Evolutionary conservation across 208 protist genomes (phyloP).

Genomic region (Zelonia costaricensis): DNA sequence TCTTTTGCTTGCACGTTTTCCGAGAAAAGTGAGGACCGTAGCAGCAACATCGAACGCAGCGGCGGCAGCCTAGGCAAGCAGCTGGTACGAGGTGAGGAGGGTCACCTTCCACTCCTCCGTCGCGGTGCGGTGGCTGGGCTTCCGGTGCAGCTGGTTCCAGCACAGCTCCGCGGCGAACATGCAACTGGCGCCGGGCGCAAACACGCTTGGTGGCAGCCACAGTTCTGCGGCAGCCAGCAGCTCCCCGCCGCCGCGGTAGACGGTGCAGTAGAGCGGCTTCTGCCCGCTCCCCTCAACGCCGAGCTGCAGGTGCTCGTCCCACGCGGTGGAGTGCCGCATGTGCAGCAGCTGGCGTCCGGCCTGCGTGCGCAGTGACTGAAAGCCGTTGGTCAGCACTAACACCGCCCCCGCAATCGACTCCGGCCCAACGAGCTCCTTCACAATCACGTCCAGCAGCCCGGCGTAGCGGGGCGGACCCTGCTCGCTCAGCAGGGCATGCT

Average conservation of each 20-base stretch:
- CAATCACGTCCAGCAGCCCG: slow-evolving; percentile 47
- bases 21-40: neutral
- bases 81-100: slow-evolving; percentile 37
- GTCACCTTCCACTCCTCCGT: slow-evolving; percentile 37
- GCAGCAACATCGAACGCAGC: neutral
- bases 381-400: slow-evolving; percentile 70
- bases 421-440: slow-evolving; percentile 56
- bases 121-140: slow-evolving; percentile 11
- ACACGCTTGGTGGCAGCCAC: slow-evolving; percentile 26
- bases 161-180: slow-evolving; percentile 37
- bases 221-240: slow-evolving; percentile 50
- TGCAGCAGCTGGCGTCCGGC: slow-evolving; percentile 34
- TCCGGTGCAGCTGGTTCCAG: slow-evolving; percentile 48
- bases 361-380: slow-evolving; percentile 65
- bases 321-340: slow-evolving; percentile 38
- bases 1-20: neutral
- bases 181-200: slow-evolving; percentile 20
- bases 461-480: slow-evolving; percentile 55
- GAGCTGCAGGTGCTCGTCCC: slow-evolving; percentile 72
- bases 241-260: slow-evolving; percentile 45
- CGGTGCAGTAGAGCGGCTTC: slow-evolving; percentile 51
- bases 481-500: slow-evolving; percentile 14
- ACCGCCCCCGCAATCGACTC: slow-evolving; percentile 36
- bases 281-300: slow-evolving; percentile 36
- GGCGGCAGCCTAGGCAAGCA: slow-evolving; percentile 15